Percentiles rank a stretch among this genome's conserved stretches.
Evolutionary conservation across 164 flowering plant species (phyloP).

Genomic region (Cinnamomum chago): DNA sequence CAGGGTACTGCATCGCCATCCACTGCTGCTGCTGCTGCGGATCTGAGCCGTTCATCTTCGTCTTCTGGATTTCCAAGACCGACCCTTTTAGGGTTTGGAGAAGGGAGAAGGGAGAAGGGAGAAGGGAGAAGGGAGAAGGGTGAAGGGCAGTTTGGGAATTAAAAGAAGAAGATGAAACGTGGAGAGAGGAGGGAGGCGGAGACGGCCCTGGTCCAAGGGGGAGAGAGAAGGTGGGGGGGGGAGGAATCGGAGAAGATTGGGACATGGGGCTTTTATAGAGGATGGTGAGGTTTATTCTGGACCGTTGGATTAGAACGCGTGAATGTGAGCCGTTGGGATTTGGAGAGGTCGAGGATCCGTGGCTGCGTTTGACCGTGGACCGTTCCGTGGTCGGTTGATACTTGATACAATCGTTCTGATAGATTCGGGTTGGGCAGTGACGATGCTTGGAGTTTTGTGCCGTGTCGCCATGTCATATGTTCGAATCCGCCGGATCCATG

Average conservation of each 20-base stretch:
- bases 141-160: background rate
- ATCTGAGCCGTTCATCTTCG: slow-evolving; percentile 34
- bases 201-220: no score
- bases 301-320: slow-evolving; percentile 14
- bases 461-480: no score
- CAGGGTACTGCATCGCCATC: slow-evolving; percentile 80
- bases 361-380: slow-evolving; percentile 1
- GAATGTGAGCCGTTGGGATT: background rate
- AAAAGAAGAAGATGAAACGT: no score
- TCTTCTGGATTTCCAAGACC: slow-evolving; percentile 15
- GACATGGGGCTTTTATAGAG: slow-evolving; percentile 2
- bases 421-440: no score
- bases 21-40: slow-evolving; percentile 31
- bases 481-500: no score
- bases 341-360: background rate
- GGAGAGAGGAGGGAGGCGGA: no score
- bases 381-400: background rate
- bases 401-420: background rate
- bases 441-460: no score
- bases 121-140: no score
- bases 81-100: slow-evolving; percentile 22
- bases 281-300: slow-evolving; percentile 8
- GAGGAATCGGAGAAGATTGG: slow-evolving; percentile 1
- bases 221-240: no score
- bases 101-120: background rate